Conservation (phyloP, 2,329 filamentous ascomycete species). For the Colletotrichum phormii region DNA sequence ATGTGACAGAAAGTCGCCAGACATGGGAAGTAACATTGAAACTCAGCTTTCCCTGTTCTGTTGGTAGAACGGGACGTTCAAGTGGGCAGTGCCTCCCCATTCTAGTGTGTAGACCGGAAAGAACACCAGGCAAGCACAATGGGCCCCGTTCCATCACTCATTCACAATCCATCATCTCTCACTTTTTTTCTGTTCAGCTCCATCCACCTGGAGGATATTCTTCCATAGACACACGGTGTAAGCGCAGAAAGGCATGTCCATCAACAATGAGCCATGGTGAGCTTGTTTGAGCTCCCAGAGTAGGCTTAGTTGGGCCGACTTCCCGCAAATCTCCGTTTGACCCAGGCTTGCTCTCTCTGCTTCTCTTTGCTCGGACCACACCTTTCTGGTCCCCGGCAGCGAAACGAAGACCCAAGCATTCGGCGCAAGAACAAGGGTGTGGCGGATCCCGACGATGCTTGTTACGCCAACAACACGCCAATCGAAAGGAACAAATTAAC, state of each 20-base stretch:
- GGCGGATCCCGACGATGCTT: neutral
- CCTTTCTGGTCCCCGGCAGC: neutral
- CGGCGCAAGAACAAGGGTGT: neutral
- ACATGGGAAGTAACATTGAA: neutral
- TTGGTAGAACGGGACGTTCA: neutral
- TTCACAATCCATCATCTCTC: neutral
- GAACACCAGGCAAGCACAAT: neutral
- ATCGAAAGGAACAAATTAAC: neutral
- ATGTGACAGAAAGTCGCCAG: neutral
- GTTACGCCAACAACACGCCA: neutral
- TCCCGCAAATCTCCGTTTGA: neutral
- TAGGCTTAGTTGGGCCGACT: neutral
- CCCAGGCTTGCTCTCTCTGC: neutral
- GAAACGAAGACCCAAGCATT: neutral
- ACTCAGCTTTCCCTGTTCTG: neutral
- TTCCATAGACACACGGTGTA: neutral
- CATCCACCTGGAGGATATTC: neutral
- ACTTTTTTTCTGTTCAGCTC: neutral
- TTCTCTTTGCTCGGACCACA: slow-evolving; percentile 13
- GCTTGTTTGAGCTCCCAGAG: neutral
- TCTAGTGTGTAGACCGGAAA: neutral
- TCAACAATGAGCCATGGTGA: neutral
- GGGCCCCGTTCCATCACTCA: neutral
- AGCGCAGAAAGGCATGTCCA: neutral
- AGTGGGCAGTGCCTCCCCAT: neutral